Base-by-base conservation (phyloP, 352 stramenopile genomes). In the Discostella stelligera region DNA sequence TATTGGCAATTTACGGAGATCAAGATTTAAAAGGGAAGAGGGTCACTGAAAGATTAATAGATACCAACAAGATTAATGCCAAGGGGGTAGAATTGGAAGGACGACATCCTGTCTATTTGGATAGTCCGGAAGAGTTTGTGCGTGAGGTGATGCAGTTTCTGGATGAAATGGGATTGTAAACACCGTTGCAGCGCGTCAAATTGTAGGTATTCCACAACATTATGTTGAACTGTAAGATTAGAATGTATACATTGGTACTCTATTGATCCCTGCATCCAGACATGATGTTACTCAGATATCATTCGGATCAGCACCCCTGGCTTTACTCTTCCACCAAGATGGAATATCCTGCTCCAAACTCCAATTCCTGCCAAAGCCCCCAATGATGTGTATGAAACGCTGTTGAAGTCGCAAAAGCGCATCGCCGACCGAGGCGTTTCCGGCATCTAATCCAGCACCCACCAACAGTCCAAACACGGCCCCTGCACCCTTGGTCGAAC, bases 61-160 rank as follows among this genome's bases (percentile, higher is more conserved):
- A 69, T 25, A 74, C 76, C 20, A 60, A 56, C 0, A 32, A 32
- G n/a, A n/a, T n/a, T 44, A 62, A 63, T 58, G 83, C 84, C 0
- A 79, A 58, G 50, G 66, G 74, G 16, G 48, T 84, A 23, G 87
- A 92, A 66, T 69, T 90, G 39, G 32, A 77, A 27, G 87, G 84
- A 27, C 44, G 56, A 50, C 87, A 92, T 77, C 77, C 87, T 25
- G 79, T 78, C 0, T 92, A 92, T 67, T 73, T 90, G n/a, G 84
- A 90, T 74, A 81, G 69, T 74, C 82, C 84, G 5, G 56, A 82
- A 37, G 66, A 79, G 37, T 92, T 92, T 80, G 74, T 87, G 13
- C n/a, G 60, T 2, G 70, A 78, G 25, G 48, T 91, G 52, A 58
- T 81, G 11, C 32, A 83, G 30, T 80, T 80, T 58, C 66, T 80